A percentile compares a stretch with the other conserved stretches of the same genome.
phyloP scores from a whole-genome alignment of 331 rosid species.

The Phaseolus coccineus region DNA sequence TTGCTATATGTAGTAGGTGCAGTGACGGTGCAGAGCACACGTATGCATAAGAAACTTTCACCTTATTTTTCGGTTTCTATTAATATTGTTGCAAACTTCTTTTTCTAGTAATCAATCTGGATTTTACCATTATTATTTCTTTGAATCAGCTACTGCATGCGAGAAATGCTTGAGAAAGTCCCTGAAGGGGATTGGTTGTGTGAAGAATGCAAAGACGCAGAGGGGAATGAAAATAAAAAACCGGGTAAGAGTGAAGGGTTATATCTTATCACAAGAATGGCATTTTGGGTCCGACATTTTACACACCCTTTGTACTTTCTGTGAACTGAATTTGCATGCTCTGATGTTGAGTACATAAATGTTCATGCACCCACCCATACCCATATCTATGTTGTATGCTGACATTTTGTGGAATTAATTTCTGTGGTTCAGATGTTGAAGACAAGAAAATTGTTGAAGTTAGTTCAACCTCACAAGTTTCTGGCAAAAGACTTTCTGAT shows the following conservation, averaged over 20 bases:
- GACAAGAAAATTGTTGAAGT: slow-evolving; percentile 56
- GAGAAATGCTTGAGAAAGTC: slow-evolving; percentile 83
- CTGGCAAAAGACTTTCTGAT: slow-evolving; percentile 72
- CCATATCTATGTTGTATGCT: slow-evolving; percentile 35
- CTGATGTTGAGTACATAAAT: slow-evolving; percentile 23
- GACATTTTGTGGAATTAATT: slow-evolving; percentile 39
- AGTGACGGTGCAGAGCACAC: slow-evolving; percentile 98
- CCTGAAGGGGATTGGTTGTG: slow-evolving; percentile 96
- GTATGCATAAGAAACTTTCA: slow-evolving; percentile 61
- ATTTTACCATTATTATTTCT: slow-evolving; percentile 40
- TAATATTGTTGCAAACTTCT: slow-evolving; percentile 23
- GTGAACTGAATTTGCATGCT: slow-evolving; percentile 33
- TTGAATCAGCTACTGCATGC: slow-evolving; percentile 91
- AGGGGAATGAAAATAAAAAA: slow-evolving; percentile 67
- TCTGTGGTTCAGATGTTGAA: slow-evolving; percentile 64
- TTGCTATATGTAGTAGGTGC: slow-evolving; percentile 94
- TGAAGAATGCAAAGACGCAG: slow-evolving; percentile 86
- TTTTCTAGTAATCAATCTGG: background rate
- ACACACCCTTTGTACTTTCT: slow-evolving; percentile 22
- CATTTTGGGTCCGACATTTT: slow-evolving; percentile 28
- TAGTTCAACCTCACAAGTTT: slow-evolving; percentile 56
- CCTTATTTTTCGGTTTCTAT: slow-evolving; percentile 21
- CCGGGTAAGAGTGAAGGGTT: slow-evolving; percentile 60
- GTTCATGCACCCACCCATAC: background rate
- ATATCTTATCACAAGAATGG: background rate